These are phyloP conservation scores for Gigaspora rosea DNA, from an alignment of 192 early-diverging fungal species.

Conservation along the genomic window DNA sequence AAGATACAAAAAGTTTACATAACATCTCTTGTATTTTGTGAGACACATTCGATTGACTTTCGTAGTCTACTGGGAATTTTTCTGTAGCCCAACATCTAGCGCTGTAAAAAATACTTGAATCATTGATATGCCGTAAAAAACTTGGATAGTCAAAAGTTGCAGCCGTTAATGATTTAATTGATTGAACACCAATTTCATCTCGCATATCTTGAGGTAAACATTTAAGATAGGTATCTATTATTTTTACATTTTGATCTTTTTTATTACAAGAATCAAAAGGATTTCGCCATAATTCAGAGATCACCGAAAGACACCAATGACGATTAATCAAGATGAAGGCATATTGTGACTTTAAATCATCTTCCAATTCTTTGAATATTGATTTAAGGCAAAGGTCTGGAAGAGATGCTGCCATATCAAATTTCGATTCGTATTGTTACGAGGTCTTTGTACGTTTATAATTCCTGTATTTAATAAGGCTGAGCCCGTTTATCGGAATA, in stretches of 20 bases:
- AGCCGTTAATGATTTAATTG: neutral
- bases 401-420: conserved; percentile 10
- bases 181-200: neutral
- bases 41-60: no score
- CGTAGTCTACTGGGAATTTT: neutral
- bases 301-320: conserved; percentile 11
- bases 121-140: neutral
- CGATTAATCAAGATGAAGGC: neutral
- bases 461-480: no score
- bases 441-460: no score
- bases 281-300: conserved; percentile 7
- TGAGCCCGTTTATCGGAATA: no score
- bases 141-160: neutral
- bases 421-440: no score
- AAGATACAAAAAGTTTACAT: no score
- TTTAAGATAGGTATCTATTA: neutral
- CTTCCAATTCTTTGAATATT: neutral
- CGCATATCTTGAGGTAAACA: neutral
- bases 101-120: neutral
- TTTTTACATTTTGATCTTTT: conserved; percentile 3
- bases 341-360: neutral
- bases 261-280: neutral
- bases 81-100: neutral
- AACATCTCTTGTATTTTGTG: no score
- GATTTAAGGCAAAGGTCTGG: neutral